Conservation (phyloP, 2,329 filamentous ascomycete species). For the Pseudogymnoascus sp. region DNA sequence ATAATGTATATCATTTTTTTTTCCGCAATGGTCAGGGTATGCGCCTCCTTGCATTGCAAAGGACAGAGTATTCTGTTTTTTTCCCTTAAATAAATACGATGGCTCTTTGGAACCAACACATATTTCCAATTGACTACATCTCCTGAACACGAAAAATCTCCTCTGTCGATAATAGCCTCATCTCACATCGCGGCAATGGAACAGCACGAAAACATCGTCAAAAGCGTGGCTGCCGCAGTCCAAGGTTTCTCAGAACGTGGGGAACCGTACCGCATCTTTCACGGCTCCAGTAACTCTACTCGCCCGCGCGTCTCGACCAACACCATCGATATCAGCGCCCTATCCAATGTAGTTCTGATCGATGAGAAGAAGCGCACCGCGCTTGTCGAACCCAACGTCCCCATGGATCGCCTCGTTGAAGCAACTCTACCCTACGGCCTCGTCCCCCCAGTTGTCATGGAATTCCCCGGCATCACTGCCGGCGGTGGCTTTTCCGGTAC, state of each 20-base stretch:
- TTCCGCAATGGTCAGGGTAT: not conserved
- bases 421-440: constrained; percentile 47
- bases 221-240: constrained; percentile 36
- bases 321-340: constrained; percentile 38
- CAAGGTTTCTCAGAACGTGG: constrained; percentile 38
- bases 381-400: constrained; percentile 60
- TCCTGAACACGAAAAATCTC: not conserved
- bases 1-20: not conserved
- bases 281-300: constrained; percentile 49
- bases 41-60: too few species aligned
- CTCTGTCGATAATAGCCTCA: not conserved
- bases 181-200: constrained; percentile 12
- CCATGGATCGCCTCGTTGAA: constrained; percentile 56
- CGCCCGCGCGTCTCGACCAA: not conserved
- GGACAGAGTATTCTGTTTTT: not conserved
- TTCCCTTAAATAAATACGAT: not conserved
- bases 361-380: constrained; percentile 35
- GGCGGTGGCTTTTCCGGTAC: constrained; percentile 61
- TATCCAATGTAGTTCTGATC: constrained; percentile 41
- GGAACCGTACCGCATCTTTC: constrained; percentile 44
- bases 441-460: constrained; percentile 58
- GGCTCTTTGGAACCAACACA: not conserved
- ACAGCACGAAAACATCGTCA: constrained; percentile 34
- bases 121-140: not conserved
- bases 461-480: constrained; percentile 62